Conservation (phyloP, 805 yeast genomes). For the Nakazawaea holstii region DNA sequence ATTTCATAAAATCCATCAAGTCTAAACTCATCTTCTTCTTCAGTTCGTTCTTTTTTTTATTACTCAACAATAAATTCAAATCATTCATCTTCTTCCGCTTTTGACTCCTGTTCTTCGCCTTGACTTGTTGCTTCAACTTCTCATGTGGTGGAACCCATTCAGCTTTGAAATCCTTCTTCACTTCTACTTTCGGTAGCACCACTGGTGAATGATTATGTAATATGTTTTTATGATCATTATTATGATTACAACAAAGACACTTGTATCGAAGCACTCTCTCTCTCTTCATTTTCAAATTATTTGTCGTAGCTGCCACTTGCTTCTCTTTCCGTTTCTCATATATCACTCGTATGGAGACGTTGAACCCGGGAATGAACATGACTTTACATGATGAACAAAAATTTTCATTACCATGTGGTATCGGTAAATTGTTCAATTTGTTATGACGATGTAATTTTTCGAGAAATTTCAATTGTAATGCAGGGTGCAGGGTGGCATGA, state of each 20-base stretch:
- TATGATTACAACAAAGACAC: conserved; percentile 17
- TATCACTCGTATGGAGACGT: conserved; percentile 13
- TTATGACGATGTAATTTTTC: neutral
- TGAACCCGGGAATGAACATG: conserved; percentile 18
- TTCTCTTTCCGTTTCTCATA: neutral
- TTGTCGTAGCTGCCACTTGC: neutral
- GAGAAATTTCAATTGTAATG: neutral
- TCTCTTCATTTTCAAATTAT: neutral
- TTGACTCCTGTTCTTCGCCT: conserved; percentile 9
- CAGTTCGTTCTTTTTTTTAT: conserved; percentile 15
- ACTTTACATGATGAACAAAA: conserved; percentile 16
- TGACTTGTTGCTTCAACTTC: neutral
- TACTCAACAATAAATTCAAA: conserved; percentile 15
- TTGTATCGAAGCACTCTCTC: conserved; percentile 14
- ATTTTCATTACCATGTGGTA: conserved; percentile 9
- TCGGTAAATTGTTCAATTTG: neutral
- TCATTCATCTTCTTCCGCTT: conserved; percentile 22
- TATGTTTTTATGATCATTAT: conserved; percentile 11
- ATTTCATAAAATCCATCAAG: conserved; percentile 24
- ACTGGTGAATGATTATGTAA: neutral
- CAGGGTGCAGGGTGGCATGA: neutral
- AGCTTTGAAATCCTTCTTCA: conserved; percentile 2
- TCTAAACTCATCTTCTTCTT: conserved; percentile 14
- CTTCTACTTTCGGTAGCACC: neutral
- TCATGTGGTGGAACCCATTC: conserved; percentile 7